Percentiles rank a stretch among this genome's conserved stretches.
phyloP scores from a whole-genome alignment of 1,284 basidiomycete genomes.

The Irpex sp. region DNA sequence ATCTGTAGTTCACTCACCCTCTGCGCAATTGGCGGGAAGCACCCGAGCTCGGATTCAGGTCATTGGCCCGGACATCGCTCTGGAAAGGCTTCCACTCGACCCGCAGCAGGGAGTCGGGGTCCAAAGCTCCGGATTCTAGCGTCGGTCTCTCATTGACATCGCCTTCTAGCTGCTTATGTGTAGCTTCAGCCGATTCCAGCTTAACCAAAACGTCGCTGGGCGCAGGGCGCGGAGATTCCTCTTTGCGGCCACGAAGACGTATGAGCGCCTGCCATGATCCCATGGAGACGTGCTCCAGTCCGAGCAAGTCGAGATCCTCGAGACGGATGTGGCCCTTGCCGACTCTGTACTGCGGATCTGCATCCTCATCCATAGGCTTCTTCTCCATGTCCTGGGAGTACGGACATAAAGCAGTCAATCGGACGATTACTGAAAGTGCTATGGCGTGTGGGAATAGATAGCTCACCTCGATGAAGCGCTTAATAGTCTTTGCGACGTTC shows the following conservation, averaged over 20 bases:
- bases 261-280: slow-evolving; percentile 76
- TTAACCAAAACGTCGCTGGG: too few species aligned
- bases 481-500: slow-evolving; percentile 33
- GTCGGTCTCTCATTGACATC: too few species aligned
- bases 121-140: too few species aligned
- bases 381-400: slow-evolving; percentile 39
- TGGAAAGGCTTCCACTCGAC: too few species aligned
- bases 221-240: too few species aligned
- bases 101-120: too few species aligned
- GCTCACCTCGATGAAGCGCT: slow-evolving; percentile 31
- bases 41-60: too few species aligned
- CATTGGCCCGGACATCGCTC: too few species aligned
- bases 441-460: not conserved
- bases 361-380: slow-evolving; percentile 53
- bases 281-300: slow-evolving; percentile 72
- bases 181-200: too few species aligned
- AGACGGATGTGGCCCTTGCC: slow-evolving; percentile 49
- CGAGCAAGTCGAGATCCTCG: slow-evolving; percentile 63
- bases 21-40: too few species aligned
- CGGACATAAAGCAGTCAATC: not conserved
- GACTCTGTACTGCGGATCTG: slow-evolving; percentile 55
- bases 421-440: not conserved
- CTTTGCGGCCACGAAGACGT: slow-evolving; percentile 33
- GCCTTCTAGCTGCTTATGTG: too few species aligned
- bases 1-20: too few species aligned